These are phyloP conservation scores for Naematelia aurantialba DNA, from an alignment of 768 basidiomycete genomes.

Conservation along the genomic window DNA sequence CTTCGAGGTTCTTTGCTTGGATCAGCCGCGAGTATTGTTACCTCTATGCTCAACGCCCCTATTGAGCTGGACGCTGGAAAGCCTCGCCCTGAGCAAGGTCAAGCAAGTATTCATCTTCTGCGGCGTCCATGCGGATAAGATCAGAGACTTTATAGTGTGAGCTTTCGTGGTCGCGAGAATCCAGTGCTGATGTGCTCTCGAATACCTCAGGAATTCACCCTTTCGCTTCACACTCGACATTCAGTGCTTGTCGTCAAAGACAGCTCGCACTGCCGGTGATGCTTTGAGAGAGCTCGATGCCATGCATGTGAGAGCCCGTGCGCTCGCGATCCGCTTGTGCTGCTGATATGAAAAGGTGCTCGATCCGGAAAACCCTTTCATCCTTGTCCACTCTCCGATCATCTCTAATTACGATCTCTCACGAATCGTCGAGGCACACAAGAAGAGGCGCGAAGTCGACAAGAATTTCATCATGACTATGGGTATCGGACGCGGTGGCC, in stretches of 20 bases:
- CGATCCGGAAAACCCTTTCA: constrained; percentile 48
- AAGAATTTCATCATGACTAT: constrained; percentile 97
- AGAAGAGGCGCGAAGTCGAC: constrained; percentile 76
- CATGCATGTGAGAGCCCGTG: constrained; percentile 29
- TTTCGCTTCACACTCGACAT: constrained; percentile 36
- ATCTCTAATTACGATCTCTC: constrained; percentile 90
- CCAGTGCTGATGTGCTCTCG: background rate
- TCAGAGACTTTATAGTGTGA: constrained; percentile 79
- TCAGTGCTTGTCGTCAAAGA: constrained; percentile 43
- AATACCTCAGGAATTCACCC: constrained; percentile 26
- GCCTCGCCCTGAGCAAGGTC: constrained; percentile 87
- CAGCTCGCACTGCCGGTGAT: constrained; percentile 48
- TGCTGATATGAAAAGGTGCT: constrained; percentile 33
- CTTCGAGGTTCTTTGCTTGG: constrained; percentile 81
- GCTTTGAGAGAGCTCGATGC: constrained; percentile 49
- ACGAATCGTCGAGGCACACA: constrained; percentile 82
- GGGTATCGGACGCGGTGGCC: constrained; percentile 52
- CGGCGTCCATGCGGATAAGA: constrained; percentile 79
- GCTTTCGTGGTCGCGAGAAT: constrained; percentile 34
- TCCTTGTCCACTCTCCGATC: constrained; percentile 53
- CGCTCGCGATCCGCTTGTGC: background rate
- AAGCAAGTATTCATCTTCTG: constrained; percentile 95
- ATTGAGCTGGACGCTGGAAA: constrained; percentile 94
- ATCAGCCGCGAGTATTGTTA: constrained; percentile 82
- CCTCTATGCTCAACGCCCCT: constrained; percentile 91